Evolutionary conservation across 164 flowering plant species (phyloP), one percentile per base, ranked within the genome.

Genomic region (Piper betle): DNA sequence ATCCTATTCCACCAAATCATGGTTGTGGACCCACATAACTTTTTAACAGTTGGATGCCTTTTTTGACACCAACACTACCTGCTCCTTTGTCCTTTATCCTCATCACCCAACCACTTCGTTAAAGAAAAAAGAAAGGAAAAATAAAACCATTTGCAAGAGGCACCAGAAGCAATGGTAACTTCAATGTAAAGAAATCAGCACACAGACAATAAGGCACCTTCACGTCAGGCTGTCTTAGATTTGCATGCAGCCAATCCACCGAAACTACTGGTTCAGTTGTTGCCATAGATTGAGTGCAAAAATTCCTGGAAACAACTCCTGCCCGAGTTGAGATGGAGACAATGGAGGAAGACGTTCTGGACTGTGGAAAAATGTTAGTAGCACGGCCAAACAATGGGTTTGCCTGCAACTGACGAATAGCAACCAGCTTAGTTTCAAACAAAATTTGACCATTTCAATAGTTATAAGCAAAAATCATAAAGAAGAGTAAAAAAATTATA

Each of bases 181-280:
- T 46, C 15, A 3, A 15, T 9, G 50, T 46, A 10, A 46, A 46
- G 50, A 15, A 15, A 46, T 46, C 15, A 46, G 50, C 50, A 46
- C 50, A 3, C 50, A 5, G 33, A 25, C 33, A 25, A 2, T 25
- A 25, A 25, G 33, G 60, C 70, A 93, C 99, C 97, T 91, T 94
- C 69, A 91, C 39, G 64, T 83, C 83, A 54, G 96, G 91, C 53
- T 78, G 87, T 75, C 73, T 76, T 41, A 91, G 81, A 71, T 94
- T 88, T n/a, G 86, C 73, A 76, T 84, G 87, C 56, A 94, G 88
- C 96, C 93, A 86, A 62, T 94, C 97, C 71, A 78, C 95, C 25
- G 97, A 88, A 71, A 94, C 94, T 73, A 91, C 88, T 67, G 99
- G 96, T 58, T 94, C 96, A 60, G 56, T 75, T 39, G 82, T 67